Base-by-base conservation (phyloP, 345 rosid genomes). In the thale cress (Arabidopsis thaliana) region DNA sequence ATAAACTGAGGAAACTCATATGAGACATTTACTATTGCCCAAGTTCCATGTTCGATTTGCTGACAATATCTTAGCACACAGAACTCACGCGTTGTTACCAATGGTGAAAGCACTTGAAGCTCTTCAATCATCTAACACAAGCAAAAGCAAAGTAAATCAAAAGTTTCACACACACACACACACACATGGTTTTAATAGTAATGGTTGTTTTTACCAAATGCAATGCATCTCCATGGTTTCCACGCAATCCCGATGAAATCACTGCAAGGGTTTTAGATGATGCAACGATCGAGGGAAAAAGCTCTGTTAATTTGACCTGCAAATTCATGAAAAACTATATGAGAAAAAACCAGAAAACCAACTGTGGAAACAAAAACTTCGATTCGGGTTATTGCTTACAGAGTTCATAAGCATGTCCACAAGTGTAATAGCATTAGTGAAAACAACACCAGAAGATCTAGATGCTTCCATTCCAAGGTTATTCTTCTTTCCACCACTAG, bases 391-490 rank as follows among this genome's bases (percentile, higher is more conserved):
- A 55, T n/a, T 65, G 79, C 91, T 83, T 80, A 95, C 99, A 16
- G 89, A 70, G 69, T 95, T 97, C 93, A 89, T 87, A 79, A 92
- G 87, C 92, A 95, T 89, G 82, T 90, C 90, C 12, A 92, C 93
- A 81, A 95, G 81, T 6, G 93, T 86, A 53, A 84, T 66, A 11
- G 88, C 87, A 77, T 89, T 87, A 89, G 85, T 87, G 72, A 88
- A 87, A 38, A 95, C 96, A 77, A 89, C 89, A 7, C 91, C 90
- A 10, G 91, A 87, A 56, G 86, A 91, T 81, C 97, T 84, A 23
- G 99, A 87, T 11, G 97, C 91, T 81, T 95, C 99, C 24, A 79
- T 73, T 10, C 88, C 81, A 76, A 86, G 37, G 75, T 89, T 87
- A 13, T 82, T 87, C 59, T 84, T 85, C 78, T 90, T 90, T 69